Evolutionary conservation across 345 rosid genomes (phyloP).

Genomic region (Odontarrhena argentea): DNA sequence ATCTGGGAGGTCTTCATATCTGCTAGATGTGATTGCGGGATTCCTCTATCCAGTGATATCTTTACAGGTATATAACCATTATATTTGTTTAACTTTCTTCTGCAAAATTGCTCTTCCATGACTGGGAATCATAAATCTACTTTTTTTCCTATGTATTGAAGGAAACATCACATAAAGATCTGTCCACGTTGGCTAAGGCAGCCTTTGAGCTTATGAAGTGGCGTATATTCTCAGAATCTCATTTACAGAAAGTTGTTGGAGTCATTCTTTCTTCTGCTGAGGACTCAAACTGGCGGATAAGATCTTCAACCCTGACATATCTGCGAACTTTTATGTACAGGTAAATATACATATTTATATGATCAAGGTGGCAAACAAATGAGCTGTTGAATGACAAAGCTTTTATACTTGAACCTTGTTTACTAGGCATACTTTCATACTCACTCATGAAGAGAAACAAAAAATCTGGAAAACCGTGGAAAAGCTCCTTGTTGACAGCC

Average conservation of each 20-base stretch:
- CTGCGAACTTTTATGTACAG: conserved; percentile 95
- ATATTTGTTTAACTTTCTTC: conserved; percentile 10
- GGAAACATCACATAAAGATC: conserved; percentile 98
- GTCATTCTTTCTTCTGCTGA: conserved; percentile 70
- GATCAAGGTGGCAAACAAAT: conserved; percentile 26
- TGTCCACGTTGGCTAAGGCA: conserved; percentile 93
- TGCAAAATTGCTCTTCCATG: conserved; percentile 13
- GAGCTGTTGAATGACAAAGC: conserved; percentile 7
- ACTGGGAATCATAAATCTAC: conserved; percentile 25
- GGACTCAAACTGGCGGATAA: conserved; percentile 94
- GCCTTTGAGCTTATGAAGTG: conserved; percentile 93
- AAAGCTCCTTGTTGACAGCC: conserved; percentile 79
- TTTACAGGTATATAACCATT: conserved; percentile 67
- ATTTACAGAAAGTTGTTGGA: conserved; percentile 73
- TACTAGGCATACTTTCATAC: conserved; percentile 87
- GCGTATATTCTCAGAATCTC: conserved; percentile 80
- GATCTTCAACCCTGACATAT: conserved; percentile 92
- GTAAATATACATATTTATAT: conserved; percentile 44
- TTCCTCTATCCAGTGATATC: conserved; percentile 86
- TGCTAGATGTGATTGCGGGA: conserved; percentile 76
- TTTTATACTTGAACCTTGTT: conserved; percentile 6
- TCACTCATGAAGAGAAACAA: conserved; percentile 65
- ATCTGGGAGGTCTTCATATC: conserved; percentile 91
- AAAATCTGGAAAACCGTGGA: conserved; percentile 86
- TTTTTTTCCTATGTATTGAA: conserved; percentile 40